phyloP scores from a whole-genome alignment of 2,329 filamentous ascomycete genomes.

The Colletotrichum eleusines region DNA sequence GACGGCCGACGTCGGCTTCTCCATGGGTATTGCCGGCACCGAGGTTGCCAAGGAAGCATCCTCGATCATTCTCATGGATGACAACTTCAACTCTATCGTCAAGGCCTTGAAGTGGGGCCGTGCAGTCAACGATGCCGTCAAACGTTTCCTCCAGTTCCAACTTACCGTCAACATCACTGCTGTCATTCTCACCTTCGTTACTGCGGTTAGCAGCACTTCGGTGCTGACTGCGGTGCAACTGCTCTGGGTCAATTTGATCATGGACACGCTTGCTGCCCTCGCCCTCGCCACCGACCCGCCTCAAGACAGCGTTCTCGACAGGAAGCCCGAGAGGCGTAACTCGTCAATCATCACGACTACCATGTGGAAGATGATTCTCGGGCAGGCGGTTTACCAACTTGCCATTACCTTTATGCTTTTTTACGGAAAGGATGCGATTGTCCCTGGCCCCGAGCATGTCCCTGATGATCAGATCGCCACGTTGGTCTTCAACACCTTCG shows the following conservation, averaged over 20 bases:
- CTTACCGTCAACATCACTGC: slow-evolving; percentile 93
- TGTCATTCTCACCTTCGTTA: slow-evolving; percentile 87
- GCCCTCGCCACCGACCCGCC: slow-evolving; percentile 93
- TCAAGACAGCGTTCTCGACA: slow-evolving; percentile 81
- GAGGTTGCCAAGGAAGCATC: slow-evolving; percentile 89
- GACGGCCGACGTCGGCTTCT: slow-evolving; percentile 85
- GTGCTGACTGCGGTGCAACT: slow-evolving; percentile 91
- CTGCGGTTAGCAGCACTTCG: slow-evolving; percentile 78
- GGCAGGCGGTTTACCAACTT: slow-evolving; percentile 91
- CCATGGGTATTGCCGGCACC: slow-evolving; percentile 86
- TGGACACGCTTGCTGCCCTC: slow-evolving; percentile 93
- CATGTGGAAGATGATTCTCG: slow-evolving; percentile 99
- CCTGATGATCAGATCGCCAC: slow-evolving; percentile 71
- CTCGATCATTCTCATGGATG: slow-evolving; percentile 88
- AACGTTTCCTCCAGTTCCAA: slow-evolving; percentile 82
- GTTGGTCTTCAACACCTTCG: slow-evolving; percentile 96
- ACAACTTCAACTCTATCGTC: slow-evolving; percentile 89
- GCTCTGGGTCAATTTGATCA: slow-evolving; percentile 96
- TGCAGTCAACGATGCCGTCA: slow-evolving; percentile 81
- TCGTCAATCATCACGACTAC: slow-evolving; percentile 80
- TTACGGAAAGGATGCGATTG: slow-evolving; percentile 70
- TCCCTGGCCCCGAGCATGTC: slow-evolving; percentile 38
- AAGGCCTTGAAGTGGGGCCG: slow-evolving; percentile 86
- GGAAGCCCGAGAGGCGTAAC: slow-evolving; percentile 74
- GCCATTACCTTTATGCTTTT: slow-evolving; percentile 83